A percentile compares a stretch with the other conserved stretches of the same genome.
Evolutionary conservation across 805 yeast species (phyloP).

Genomic region (Candida insectalens): DNA sequence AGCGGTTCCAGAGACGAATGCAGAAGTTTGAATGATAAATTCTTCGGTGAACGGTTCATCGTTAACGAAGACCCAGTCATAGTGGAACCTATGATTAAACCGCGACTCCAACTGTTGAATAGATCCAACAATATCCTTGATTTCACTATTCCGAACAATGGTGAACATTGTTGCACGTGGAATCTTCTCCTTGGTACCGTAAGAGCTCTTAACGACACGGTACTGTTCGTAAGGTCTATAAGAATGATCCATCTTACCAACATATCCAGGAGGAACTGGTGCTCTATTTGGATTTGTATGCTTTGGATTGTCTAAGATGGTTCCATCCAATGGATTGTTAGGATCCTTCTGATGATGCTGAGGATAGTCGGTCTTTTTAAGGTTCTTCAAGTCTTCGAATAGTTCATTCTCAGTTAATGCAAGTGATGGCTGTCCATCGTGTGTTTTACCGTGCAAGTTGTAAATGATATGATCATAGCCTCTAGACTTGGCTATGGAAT

Average conservation of each 20-base stretch:
- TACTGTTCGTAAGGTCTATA: slow-evolving; percentile 18
- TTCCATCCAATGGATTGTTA: slow-evolving; percentile 7
- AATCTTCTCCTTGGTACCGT: slow-evolving; percentile 2
- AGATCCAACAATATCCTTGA: slow-evolving; percentile 30
- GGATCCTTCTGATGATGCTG: neutral
- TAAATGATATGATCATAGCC: neutral
- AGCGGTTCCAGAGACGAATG: slow-evolving; percentile 34
- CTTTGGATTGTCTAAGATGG: slow-evolving; percentile 12
- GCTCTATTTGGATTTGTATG: slow-evolving; percentile 13
- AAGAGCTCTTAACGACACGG: slow-evolving; percentile 10
- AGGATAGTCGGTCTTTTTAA: neutral
- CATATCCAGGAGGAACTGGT: slow-evolving; percentile 14
- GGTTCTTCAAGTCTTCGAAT: neutral
- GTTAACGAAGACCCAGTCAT: slow-evolving; percentile 41
- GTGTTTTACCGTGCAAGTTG: neutral
- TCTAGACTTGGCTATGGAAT: neutral
- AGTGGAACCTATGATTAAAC: slow-evolving; percentile 28
- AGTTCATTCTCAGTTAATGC: neutral
- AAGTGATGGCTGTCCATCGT: neutral
- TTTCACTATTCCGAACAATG: slow-evolving; percentile 32
- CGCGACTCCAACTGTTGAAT: slow-evolving; percentile 30
- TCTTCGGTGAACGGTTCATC: slow-evolving; percentile 35
- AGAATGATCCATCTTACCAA: slow-evolving; percentile 12
- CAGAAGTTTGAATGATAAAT: slow-evolving; percentile 28
- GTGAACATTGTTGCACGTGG: slow-evolving; percentile 50